Conservation (phyloP, 371 early-diverging fungal genomes). For the Zancudomyces culisetae region DNA sequence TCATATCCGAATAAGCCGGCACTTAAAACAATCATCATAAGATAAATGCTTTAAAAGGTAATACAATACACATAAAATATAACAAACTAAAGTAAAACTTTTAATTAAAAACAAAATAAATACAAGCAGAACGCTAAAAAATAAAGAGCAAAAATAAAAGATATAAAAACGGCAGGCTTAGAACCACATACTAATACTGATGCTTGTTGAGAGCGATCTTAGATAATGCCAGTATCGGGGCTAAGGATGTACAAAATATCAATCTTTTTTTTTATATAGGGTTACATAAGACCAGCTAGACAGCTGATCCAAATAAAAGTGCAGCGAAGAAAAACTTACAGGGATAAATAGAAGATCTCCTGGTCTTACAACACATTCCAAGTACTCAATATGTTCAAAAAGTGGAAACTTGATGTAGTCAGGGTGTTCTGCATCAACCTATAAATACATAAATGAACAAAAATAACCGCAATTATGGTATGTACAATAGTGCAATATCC, state of each 20-base stretch:
- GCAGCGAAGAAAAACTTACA: constrained; percentile 26
- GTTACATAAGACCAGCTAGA: neutral
- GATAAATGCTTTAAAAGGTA: too few species aligned
- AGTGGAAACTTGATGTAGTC: constrained; percentile 30
- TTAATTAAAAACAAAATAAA: too few species aligned
- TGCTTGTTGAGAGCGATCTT: constrained; percentile 49
- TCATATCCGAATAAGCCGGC: too few species aligned
- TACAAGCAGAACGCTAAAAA: too few species aligned
- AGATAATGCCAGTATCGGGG: constrained; percentile 85
- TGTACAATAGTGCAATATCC: neutral
- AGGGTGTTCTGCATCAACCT: constrained; percentile 40
- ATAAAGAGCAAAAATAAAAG: too few species aligned
- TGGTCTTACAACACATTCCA: constrained; percentile 47
- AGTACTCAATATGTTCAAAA: constrained; percentile 34
- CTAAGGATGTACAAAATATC: constrained; percentile 24
- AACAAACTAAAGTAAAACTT: too few species aligned
- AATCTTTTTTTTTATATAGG: too few species aligned
- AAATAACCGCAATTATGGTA: neutral
- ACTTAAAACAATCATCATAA: too few species aligned
- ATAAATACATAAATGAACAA: constrained; percentile 11
- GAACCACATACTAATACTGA: constrained; percentile 82
- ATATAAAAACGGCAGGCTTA: constrained; percentile 7
- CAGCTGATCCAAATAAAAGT: neutral
- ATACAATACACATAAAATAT: too few species aligned
- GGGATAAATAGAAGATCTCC: constrained; percentile 84